These are phyloP conservation scores for Udeniomyces megalosporus DNA, from an alignment of 768 basidiomycete genomes.

Conservation along the genomic window DNA sequence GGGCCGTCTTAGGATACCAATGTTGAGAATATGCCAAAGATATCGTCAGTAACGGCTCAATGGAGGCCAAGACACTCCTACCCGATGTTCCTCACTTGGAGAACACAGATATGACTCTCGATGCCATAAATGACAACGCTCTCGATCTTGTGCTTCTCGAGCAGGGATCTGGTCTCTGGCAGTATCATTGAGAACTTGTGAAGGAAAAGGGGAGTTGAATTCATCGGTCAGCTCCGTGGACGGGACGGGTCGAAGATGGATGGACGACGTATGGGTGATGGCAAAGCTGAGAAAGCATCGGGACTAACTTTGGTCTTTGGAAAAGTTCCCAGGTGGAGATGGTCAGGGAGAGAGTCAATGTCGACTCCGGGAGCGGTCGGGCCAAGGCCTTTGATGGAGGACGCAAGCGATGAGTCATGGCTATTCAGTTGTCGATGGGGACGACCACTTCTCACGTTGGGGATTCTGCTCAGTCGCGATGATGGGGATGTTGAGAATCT, in stretches of 20 bases:
- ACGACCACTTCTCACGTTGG: slow-evolving; percentile 20
- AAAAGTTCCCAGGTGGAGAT: slow-evolving; percentile 28
- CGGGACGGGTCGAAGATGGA: too few species aligned
- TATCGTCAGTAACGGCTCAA: too few species aligned
- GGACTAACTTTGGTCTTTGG: slow-evolving; percentile 43
- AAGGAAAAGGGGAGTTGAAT: neutral
- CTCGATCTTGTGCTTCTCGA: slow-evolving; percentile 38
- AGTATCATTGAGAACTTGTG: slow-evolving; percentile 65
- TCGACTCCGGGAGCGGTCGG: slow-evolving; percentile 46
- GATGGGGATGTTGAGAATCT: slow-evolving; percentile 54
- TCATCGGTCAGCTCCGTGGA: too few species aligned
- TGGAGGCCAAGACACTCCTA: too few species aligned
- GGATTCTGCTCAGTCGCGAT: slow-evolving; percentile 75
- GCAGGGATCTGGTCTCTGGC: slow-evolving; percentile 42
- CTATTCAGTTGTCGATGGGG: neutral
- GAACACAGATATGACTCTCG: slow-evolving; percentile 78
- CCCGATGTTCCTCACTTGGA: slow-evolving; percentile 22
- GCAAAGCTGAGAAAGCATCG: neutral
- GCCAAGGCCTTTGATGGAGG: slow-evolving; percentile 42
- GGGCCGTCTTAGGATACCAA: slow-evolving; percentile 42
- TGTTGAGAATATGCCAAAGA: too few species aligned
- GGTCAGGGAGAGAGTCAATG: slow-evolving; percentile 27
- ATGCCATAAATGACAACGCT: slow-evolving; percentile 71
- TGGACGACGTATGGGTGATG: too few species aligned
- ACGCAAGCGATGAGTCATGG: neutral